These are phyloP conservation scores for Aspergillus bridgeri DNA, from an alignment of 495 filamentous ascomycete genomes.

Conservation along the genomic window DNA sequence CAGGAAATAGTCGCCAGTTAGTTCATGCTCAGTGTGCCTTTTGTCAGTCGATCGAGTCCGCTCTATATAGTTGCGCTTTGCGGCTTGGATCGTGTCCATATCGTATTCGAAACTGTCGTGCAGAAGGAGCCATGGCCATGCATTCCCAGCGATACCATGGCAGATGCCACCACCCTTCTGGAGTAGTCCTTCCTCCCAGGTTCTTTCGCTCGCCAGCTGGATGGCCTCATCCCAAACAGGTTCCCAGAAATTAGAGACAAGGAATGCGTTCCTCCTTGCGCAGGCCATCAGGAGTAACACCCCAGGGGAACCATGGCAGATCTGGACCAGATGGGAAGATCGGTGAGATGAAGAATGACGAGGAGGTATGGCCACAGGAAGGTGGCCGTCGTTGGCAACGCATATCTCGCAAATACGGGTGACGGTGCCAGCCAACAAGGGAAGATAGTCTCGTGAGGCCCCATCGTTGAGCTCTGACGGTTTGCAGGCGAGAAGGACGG, in stretches of 20 bases:
- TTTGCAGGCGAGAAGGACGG: slow-evolving; percentile 38
- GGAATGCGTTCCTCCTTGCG: slow-evolving; percentile 25
- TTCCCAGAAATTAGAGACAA: slow-evolving; percentile 32
- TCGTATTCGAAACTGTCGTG: slow-evolving; percentile 36
- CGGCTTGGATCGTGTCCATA: slow-evolving; percentile 16
- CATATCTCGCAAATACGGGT: slow-evolving; percentile 36
- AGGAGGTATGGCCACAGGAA: slow-evolving; percentile 27
- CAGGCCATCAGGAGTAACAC: slow-evolving; percentile 35
- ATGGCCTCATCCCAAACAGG: slow-evolving; percentile 42
- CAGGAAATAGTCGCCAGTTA: slow-evolving; percentile 40
- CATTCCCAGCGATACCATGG: slow-evolving; percentile 47
- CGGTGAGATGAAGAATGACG: slow-evolving; percentile 16
- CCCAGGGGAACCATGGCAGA: slow-evolving; percentile 47
- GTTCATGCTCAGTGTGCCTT: slow-evolving; percentile 6
- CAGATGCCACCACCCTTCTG: slow-evolving; percentile 48
- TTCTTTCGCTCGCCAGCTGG: slow-evolving; percentile 31
- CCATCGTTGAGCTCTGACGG: slow-evolving; percentile 23
- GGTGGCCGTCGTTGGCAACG: slow-evolving; percentile 37
- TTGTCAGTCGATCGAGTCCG: slow-evolving; percentile 12
- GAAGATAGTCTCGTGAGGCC: slow-evolving; percentile 22
- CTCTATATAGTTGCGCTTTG: slow-evolving; percentile 20
- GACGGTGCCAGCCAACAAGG: slow-evolving; percentile 37
- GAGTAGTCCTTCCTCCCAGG: slow-evolving; percentile 47
- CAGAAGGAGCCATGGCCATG: slow-evolving; percentile 37
- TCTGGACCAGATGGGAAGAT: slow-evolving; percentile 38